Base-by-base conservation (phyloP, 768 basidiomycete species). In the Termitomyces bulborhizus region DNA sequence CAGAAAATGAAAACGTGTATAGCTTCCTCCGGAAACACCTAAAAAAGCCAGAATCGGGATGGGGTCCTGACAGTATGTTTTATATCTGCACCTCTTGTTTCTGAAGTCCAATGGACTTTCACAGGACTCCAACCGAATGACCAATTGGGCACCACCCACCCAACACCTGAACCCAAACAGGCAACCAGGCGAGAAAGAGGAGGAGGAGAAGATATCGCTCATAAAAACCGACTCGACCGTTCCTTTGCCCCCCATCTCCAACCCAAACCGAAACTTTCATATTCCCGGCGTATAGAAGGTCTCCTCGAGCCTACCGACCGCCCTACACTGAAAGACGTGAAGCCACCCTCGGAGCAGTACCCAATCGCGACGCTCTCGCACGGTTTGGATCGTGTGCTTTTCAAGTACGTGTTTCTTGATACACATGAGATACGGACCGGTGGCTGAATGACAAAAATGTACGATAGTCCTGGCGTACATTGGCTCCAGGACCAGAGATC, bases 401-500 rank as follows among this genome's bases (percentile, higher is more conserved):
- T 73, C 62, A 73, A 72, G 72, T 71, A 56, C 11, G 66, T 47
- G 15, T 42, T 6, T 44, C 31, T 29, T 29, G 24, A 12, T 39
- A 11, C 12, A 56, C 45, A 15, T 24, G 45, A 6, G 31, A 9
- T 29, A 31, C 5, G 29, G 31, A 32, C 31, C 8, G 8, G 16
- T 31, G 4, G 8, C n/a, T 13, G 18, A 43, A 11, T 24, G 12
- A 24, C 12, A 24, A 18, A 24, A 18, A 41, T 56, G 21, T 37
- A 57, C 46, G 55, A 24, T 57, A 97, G 94, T 61, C 90, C 89
- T 4, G 90, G 91, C 9, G 86, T 95, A 0, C 90, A 93, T 62
- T 91, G 91, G 86, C 71, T 97, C 2, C 83, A 84, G 62, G 93
- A 98, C 65, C 90, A 92, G 0, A 78, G 89, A 16, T 89, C 93